Evolutionary conservation across 345 rosid genomes (phyloP).

Genomic region (Heritiera littoralis): DNA sequence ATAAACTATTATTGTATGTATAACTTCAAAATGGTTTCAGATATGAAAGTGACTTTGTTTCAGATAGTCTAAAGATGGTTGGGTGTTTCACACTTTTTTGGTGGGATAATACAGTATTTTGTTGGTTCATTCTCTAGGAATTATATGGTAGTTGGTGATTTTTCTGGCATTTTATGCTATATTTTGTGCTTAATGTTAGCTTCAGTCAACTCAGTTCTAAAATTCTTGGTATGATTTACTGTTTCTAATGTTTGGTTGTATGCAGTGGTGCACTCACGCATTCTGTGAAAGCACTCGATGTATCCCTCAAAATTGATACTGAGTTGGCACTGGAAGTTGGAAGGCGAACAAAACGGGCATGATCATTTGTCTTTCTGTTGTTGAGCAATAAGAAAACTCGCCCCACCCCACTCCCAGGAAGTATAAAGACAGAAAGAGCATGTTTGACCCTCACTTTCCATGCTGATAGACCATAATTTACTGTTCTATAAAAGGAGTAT

Average conservation of each 20-base stretch:
- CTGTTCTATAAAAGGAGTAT: background rate
- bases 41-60: background rate
- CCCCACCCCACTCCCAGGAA: background rate
- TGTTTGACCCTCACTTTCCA: background rate
- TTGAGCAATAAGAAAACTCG: background rate
- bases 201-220: background rate
- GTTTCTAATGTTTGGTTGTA: constrained; percentile 8
- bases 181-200: background rate
- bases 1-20: background rate
- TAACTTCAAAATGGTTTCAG: background rate
- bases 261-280: constrained; percentile 92
- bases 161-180: background rate
- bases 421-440: background rate
- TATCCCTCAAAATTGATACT: constrained; percentile 89
- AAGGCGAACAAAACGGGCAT: constrained; percentile 89
- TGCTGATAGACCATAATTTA: background rate
- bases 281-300: constrained; percentile 88
- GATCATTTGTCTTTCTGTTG: constrained; percentile 15
- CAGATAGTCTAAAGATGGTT: background rate
- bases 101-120: background rate
- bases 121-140: constrained; percentile 1
- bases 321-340: constrained; percentile 91
- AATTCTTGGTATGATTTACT: background rate
- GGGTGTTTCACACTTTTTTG: background rate
- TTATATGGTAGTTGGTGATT: background rate